Evolutionary conservation across 2,329 filamentous ascomycete species (phyloP).

Genomic region (Calonectria henricotiae): DNA sequence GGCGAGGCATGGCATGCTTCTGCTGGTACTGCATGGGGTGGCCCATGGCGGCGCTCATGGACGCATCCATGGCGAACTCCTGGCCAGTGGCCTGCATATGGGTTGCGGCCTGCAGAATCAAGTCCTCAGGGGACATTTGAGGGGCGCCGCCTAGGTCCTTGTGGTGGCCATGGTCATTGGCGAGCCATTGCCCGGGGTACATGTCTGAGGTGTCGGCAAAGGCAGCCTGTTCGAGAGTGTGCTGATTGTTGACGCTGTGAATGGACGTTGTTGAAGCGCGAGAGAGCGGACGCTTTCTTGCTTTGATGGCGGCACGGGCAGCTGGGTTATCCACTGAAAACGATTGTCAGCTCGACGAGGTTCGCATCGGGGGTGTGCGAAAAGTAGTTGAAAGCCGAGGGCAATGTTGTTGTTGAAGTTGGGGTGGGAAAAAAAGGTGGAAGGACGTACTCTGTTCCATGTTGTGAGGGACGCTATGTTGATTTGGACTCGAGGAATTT

Average conservation of each 20-base stretch:
- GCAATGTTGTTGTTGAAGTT: conserved; percentile 39
- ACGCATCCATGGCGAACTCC: conserved; percentile 68
- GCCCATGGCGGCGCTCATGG: conserved; percentile 63
- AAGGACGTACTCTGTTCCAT: conserved; percentile 60
- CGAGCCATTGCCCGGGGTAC: conserved; percentile 69
- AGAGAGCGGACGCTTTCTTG: conserved; percentile 69
- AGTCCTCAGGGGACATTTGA: conserved; percentile 72
- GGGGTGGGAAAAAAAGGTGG: conserved; percentile 39
- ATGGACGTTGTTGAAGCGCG: conserved; percentile 72
- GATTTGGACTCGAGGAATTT: conserved; percentile 53
- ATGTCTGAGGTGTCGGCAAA: conserved; percentile 64
- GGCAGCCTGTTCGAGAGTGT: conserved; percentile 66
- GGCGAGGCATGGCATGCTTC: conserved; percentile 62
- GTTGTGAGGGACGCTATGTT: conserved; percentile 53
- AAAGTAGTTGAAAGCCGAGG: conserved; percentile 28
- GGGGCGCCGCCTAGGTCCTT: conserved; percentile 63
- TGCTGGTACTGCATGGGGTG: conserved; percentile 64
- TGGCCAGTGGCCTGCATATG: conserved; percentile 70
- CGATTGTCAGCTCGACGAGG: conserved; percentile 43
- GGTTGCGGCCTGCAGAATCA: conserved; percentile 72
- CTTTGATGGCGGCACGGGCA: conserved; percentile 58
- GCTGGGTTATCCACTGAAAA: conserved; percentile 52
- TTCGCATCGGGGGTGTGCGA: conserved; percentile 34
- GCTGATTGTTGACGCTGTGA: conserved; percentile 69
- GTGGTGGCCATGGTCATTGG: conserved; percentile 62